Conservation (phyloP, 1,284 basidiomycete genomes). For the Fomes fomentarius region DNA sequence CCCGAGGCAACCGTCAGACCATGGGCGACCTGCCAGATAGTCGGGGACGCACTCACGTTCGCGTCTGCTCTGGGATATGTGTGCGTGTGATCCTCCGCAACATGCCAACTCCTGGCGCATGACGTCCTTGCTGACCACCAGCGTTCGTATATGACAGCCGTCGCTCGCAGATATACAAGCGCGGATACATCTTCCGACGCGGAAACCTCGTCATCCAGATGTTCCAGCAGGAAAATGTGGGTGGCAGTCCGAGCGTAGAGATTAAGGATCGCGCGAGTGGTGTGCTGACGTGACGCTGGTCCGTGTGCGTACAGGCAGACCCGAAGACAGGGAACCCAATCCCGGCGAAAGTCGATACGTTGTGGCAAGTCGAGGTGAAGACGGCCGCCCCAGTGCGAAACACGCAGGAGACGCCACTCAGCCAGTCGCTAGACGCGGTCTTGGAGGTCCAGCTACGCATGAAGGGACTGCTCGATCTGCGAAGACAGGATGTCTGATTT, state of each 20-base stretch:
- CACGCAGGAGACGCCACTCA: constrained; percentile 68
- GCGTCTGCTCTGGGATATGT: constrained; percentile 75
- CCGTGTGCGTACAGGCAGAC: constrained; percentile 51
- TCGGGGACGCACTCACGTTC: constrained; percentile 76
- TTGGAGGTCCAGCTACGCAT: constrained; percentile 78
- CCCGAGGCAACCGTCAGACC: constrained; percentile 83
- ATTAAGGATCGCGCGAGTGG: no score
- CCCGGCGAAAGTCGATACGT: constrained; percentile 70
- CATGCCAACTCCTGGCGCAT: neutral
- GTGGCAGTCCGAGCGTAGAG: constrained; percentile 2
- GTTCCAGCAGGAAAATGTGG: constrained; percentile 81
- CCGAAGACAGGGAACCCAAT: constrained; percentile 71
- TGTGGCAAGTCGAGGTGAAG: constrained; percentile 86
- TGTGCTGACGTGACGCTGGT: no score
- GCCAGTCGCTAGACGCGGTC: constrained; percentile 66
- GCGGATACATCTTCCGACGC: constrained; percentile 72
- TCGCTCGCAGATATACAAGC: constrained; percentile 77
- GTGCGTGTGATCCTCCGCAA: constrained; percentile 41
- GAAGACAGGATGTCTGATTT: constrained; percentile 61
- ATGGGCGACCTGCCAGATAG: constrained; percentile 76
- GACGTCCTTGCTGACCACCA: neutral
- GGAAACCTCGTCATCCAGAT: constrained; percentile 73
- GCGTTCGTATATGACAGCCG: constrained; percentile 42
- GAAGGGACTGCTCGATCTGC: constrained; percentile 76
- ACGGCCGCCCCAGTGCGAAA: constrained; percentile 75